These are phyloP conservation scores for Physocladia obscura DNA, from an alignment of 192 early-diverging fungal genomes.

Conservation along the genomic window DNA sequence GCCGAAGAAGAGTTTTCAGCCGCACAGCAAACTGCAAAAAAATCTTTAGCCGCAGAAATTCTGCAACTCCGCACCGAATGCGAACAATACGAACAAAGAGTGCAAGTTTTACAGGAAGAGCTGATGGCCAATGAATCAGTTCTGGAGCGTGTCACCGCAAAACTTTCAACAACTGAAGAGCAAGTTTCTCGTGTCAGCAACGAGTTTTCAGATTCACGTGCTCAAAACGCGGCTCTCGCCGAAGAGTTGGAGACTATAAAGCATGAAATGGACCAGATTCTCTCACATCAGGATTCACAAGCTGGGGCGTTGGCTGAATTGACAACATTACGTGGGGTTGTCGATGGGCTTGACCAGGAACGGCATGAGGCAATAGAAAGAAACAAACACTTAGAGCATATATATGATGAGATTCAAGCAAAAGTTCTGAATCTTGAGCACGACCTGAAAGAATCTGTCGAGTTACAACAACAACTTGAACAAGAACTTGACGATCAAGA, in stretches of 20 bases:
- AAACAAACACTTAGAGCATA: not conserved
- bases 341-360: slow-evolving; percentile 8
- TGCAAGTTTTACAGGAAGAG: not conserved
- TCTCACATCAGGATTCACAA: not conserved
- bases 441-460: not conserved
- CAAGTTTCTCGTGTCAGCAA: not conserved
- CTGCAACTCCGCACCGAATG: not conserved
- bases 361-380: not conserved
- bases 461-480: not conserved
- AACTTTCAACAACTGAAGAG: slow-evolving; percentile 6
- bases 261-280: not conserved
- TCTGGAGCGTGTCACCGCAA: slow-evolving; percentile 12
- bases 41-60: not conserved
- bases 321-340: not conserved
- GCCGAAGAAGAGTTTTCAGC: slow-evolving; percentile 19
- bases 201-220: not conserved
- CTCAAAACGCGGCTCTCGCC: not conserved
- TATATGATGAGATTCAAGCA: not conserved
- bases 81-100: not conserved
- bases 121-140: slow-evolving; percentile 3
- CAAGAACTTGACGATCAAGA: not conserved
- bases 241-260: not conserved
- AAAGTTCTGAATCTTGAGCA: not conserved
- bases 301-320: not conserved
- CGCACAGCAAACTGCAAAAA: not conserved